A percentile compares a stretch with the other conserved stretches of the same genome.
Conservation (phyloP, 2,329 filamentous ascomycete species). For the Penicillium sp. region DNA sequence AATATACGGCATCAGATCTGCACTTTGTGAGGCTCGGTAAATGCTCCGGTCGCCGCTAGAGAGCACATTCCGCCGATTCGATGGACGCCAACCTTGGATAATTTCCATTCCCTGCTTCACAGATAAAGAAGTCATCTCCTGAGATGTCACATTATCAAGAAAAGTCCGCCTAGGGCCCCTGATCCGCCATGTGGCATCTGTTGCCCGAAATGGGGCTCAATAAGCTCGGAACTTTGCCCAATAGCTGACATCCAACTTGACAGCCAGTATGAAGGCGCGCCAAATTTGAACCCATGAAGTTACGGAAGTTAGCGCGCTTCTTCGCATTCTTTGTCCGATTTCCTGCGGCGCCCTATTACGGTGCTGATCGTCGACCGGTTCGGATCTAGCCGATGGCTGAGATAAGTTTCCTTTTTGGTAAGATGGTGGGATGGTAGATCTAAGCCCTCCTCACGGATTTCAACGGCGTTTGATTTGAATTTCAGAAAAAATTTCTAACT, state of each 20-base stretch:
- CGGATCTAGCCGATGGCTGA: not conserved
- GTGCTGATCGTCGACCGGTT: not conserved
- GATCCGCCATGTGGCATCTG: not conserved
- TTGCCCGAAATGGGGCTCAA: conserved; percentile 2
- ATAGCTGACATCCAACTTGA: not conserved
- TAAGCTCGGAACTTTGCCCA: not conserved
- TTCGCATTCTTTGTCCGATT: not conserved
- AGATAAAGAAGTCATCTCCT: not conserved
- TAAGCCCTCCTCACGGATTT: too few species aligned
- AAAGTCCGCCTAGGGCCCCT: not conserved
- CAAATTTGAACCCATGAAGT: not conserved
- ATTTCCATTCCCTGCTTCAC: not conserved
- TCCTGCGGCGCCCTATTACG: not conserved
- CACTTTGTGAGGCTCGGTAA: not conserved
- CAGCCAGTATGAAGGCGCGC: not conserved
- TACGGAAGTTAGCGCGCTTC: not conserved
- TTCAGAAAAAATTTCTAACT: not conserved
- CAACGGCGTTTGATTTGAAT: not conserved
- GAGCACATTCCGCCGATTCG: not conserved
- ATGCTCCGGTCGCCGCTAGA: not conserved
- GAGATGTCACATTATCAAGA: not conserved
- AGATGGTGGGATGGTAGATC: not conserved
- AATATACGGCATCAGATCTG: not conserved
- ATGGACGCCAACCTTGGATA: not conserved
- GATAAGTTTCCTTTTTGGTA: not conserved